Evolutionary conservation across 2,329 filamentous ascomycete species (phyloP), one percentile per base, ranked within the genome.

Genomic region (Paraconiothyrium brasiliense): DNA sequence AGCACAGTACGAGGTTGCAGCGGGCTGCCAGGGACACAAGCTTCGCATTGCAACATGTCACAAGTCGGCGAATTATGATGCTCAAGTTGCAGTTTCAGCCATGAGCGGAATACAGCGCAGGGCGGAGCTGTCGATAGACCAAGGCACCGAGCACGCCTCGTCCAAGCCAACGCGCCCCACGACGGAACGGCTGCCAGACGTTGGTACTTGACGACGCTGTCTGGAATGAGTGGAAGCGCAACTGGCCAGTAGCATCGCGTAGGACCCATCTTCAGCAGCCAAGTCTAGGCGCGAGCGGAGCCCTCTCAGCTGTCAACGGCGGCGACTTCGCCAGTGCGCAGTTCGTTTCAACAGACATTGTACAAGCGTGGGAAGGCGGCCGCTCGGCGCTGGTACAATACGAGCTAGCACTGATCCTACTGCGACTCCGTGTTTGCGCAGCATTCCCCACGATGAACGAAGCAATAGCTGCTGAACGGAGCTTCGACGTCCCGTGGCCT

Each of bases 21-120:
- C 65, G 64, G 50, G 50, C 50, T 52, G 50, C 34, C 50, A 27
- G 50, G 50, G 7, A 52, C 50, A 52, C 50, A 52, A 52, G 34
- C 34, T 41, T 62, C 56, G 59, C 9, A 35, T 46, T 55, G 47
- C 35, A 32, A 54, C 65, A 66, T 59, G 59, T 58, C 56, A 61
- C 57, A 54, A 47, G 27, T 55, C 24, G 56, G 61, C 61, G 59
- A 60, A 59, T 58, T 49, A 55, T 49, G 64, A 59, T 68, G 37
- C 63, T 65, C 54, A 43, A 43, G 34, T 20, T 43, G 49, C 49
- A 48, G 50, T 62, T 60, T 32, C 54, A 39, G 55, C 47, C 35
- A 46, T 61, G 54, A 57, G 60, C 63, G 67, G 67, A 63, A 66
- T 65, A 69, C 66, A 71, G 67, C 65, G 62, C 67, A 73, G 62